Conservation (phyloP, 2,329 filamentous ascomycete genomes). For the Calonectria fujianensis region DNA sequence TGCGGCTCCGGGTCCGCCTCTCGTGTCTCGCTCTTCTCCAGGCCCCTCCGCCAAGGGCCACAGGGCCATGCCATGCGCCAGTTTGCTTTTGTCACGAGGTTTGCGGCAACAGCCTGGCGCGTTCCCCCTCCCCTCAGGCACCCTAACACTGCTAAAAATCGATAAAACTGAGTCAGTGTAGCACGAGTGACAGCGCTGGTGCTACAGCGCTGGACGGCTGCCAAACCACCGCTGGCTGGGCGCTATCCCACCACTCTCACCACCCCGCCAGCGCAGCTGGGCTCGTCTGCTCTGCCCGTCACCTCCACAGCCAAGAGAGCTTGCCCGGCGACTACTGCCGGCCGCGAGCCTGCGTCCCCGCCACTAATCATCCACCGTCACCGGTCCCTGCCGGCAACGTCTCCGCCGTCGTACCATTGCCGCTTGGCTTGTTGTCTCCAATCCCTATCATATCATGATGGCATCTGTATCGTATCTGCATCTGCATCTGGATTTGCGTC, state of each 20-base stretch:
- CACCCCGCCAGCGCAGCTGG: slow-evolving; percentile 4
- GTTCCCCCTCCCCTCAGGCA: no score
- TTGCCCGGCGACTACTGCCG: slow-evolving; percentile 10
- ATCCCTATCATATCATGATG: slow-evolving; percentile 23
- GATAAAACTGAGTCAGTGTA: slow-evolving; percentile 9
- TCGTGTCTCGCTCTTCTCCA: slow-evolving; percentile 2
- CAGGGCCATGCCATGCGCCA: not conserved
- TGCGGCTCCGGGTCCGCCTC: slow-evolving; percentile 3
- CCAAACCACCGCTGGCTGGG: not conserved
- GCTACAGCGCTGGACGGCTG: slow-evolving; percentile 5
- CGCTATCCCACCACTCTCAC: slow-evolving; percentile 21
- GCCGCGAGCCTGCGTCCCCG: slow-evolving; percentile 24
- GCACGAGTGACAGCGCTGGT: slow-evolving; percentile 2
- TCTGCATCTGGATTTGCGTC: not conserved
- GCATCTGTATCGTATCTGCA: not conserved
- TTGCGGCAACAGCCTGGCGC: not conserved
- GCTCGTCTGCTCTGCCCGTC: slow-evolving; percentile 9
- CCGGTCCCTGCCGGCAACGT: slow-evolving; percentile 10
- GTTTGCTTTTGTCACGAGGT: slow-evolving; percentile 29
- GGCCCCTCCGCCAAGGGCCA: not conserved
- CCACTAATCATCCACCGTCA: slow-evolving; percentile 21
- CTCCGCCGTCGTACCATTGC: slow-evolving; percentile 15
- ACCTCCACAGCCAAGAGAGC: slow-evolving; percentile 4
- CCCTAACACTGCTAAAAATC: slow-evolving; percentile 9
- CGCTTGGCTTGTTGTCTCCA: not conserved